phyloP scores from a whole-genome alignment of 306 rosid genomes.

The Casuarina glauca region DNA sequence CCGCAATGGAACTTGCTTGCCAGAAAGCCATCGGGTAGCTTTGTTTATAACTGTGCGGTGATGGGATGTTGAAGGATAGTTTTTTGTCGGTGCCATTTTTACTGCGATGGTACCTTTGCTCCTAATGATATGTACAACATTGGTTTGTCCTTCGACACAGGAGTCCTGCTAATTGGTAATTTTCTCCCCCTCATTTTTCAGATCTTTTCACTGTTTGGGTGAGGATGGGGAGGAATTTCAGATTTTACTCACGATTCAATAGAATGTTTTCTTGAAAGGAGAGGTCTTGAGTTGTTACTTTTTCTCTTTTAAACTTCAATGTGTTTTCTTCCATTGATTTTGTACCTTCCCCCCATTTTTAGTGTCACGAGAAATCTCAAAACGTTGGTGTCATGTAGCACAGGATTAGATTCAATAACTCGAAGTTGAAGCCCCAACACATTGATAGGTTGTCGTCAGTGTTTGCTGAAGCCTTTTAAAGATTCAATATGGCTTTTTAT shows the following conservation, averaged over 20 bases:
- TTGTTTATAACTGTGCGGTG: constrained; percentile 97
- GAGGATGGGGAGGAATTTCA: constrained; percentile 48
- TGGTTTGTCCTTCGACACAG: constrained; percentile 46
- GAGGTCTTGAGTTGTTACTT: constrained; percentile 34
- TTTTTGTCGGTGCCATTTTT: constrained; percentile 13
- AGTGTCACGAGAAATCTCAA: constrained; percentile 56
- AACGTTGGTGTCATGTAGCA: constrained; percentile 60
- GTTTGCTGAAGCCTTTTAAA: constrained; percentile 48
- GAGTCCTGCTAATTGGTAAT: constrained; percentile 78
- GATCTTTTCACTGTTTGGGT: constrained; percentile 37
- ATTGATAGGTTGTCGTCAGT: constrained; percentile 48
- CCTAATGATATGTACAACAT: constrained; percentile 38
- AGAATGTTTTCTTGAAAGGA: constrained; percentile 49
- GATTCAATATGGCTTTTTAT: constrained; percentile 39
- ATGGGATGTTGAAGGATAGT: constrained; percentile 80
- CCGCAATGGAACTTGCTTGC: constrained; percentile 83
- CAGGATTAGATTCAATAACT: constrained; percentile 70
- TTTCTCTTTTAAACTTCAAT: constrained; percentile 35
- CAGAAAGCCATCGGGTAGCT: constrained; percentile 65
- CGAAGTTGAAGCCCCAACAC: constrained; percentile 47
- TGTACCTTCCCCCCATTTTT: constrained; percentile 53
- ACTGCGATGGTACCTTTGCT: constrained; percentile 30
- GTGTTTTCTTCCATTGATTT: constrained; percentile 46
- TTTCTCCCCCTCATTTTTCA: constrained; percentile 30
- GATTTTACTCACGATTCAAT: constrained; percentile 63